Evolutionary conservation across 2,329 filamentous ascomycete species (phyloP).

Genomic region (Botrytis pseudocinerea): DNA sequence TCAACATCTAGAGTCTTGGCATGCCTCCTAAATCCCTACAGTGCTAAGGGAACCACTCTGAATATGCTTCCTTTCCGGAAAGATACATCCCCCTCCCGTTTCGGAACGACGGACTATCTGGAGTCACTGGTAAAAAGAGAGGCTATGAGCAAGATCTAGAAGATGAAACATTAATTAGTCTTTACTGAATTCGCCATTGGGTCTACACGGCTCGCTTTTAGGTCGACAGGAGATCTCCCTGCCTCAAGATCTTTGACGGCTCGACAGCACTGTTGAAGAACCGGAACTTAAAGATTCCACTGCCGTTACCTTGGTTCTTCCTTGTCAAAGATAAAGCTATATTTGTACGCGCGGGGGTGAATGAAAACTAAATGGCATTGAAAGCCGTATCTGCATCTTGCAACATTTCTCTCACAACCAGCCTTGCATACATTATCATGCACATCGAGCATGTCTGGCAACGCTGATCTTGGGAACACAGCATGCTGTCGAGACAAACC

Average conservation of each 20-base stretch:
- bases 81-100: neutral
- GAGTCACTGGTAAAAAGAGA: neutral
- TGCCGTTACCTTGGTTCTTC: neutral
- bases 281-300: neutral
- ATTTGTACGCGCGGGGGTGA: constrained; percentile 11
- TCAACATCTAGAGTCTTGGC: constrained; percentile 11
- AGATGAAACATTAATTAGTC: constrained; percentile 5
- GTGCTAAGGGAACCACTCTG: neutral
- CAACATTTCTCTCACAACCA: constrained; percentile 6
- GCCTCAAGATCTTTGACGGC: constrained; percentile 1
- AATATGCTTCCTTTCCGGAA: constrained; percentile 1
- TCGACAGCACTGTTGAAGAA: constrained; percentile 9
- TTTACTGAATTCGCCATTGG: neutral
- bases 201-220: constrained; percentile 7
- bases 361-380: neutral
- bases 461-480: constrained; percentile 25
- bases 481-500: constrained; percentile 19
- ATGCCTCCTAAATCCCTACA: neutral
- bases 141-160: neutral
- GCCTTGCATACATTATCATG: constrained; percentile 26
- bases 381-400: neutral
- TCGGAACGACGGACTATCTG: neutral
- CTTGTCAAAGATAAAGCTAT: constrained; percentile 4
- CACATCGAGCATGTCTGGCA: constrained; percentile 20
- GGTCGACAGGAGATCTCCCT: neutral